Percentiles rank a stretch among this genome's conserved stretches.
phyloP scores from a whole-genome alignment of 345 rosid species.

The Gossypium ekmanianum region DNA sequence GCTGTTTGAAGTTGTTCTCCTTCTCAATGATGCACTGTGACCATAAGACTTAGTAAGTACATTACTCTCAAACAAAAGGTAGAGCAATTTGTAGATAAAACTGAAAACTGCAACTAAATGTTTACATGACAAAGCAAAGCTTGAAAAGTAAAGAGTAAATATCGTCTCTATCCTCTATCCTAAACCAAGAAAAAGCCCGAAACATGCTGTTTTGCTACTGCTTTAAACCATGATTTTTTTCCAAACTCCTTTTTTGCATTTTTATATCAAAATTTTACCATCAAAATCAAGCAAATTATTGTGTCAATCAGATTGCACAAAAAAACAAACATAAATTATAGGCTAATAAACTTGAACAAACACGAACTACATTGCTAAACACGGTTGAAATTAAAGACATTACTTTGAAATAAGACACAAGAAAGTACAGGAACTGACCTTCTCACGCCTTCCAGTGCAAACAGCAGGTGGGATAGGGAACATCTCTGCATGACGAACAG shows the following conservation, averaged over 20 bases:
- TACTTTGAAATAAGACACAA: not conserved
- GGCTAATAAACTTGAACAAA: not conserved
- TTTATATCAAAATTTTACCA: not conserved
- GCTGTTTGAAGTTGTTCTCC: constrained; percentile 95
- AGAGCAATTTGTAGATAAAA: not conserved
- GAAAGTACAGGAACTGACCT: constrained; percentile 35
- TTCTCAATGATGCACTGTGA: constrained; percentile 70
- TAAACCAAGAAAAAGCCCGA: not conserved
- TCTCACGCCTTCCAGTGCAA: constrained; percentile 78
- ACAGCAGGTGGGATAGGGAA: constrained; percentile 49
- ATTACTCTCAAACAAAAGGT: not conserved
- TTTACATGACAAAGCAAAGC: not conserved
- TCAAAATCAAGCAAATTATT: not conserved
- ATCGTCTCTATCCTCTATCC: not conserved
- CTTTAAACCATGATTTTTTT: not conserved
- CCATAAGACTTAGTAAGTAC: constrained; percentile 1
- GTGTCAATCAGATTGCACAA: not conserved
- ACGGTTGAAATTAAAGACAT: not conserved
- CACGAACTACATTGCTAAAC: not conserved
- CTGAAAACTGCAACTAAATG: not conserved
- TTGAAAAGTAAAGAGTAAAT: not conserved
- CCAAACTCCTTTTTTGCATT: not conserved
- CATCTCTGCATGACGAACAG: constrained; percentile 71
- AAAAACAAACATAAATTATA: not conserved
- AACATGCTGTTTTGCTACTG: not conserved